These are phyloP conservation scores for Narthecium ossifragum DNA, from an alignment of 106 monocot species.

Conservation along the genomic window DNA sequence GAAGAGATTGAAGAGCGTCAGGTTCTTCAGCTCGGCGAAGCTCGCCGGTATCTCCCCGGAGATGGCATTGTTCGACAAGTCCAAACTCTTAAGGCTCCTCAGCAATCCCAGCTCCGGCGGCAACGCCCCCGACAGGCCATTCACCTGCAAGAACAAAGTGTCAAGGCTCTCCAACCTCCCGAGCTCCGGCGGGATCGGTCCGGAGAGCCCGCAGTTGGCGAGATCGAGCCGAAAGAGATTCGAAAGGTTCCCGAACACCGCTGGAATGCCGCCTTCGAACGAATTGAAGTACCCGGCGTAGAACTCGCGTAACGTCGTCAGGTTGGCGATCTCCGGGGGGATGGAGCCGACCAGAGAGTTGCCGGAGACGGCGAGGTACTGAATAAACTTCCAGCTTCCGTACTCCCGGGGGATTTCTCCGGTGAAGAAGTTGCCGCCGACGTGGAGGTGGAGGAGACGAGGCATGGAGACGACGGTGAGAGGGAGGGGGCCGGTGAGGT, in stretches of 20 bases:
- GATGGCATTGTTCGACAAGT: conserved; percentile 39
- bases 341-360: conserved; percentile 32
- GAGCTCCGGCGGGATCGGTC: conserved; percentile 33
- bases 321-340: conserved; percentile 21
- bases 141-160: conserved; percentile 37
- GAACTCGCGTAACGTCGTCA: conserved; percentile 12
- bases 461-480: conserved; percentile 24
- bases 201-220: conserved; percentile 34
- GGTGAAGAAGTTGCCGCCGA: conserved; percentile 42
- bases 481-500: conserved; percentile 47
- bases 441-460: conserved; percentile 56
- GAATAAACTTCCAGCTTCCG: conserved; percentile 3
- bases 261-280: conserved; percentile 26
- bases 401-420: conserved; percentile 20
- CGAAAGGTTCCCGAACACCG: conserved; percentile 19
- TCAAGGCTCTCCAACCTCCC: conserved; percentile 22
- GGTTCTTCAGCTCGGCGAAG: conserved; percentile 44
- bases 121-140: conserved; percentile 28
- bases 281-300: conserved; percentile 37
- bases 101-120: conserved; percentile 26
- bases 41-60: conserved; percentile 27
- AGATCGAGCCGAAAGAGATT: conserved; percentile 24
- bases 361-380: conserved; percentile 31
- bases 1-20: conserved; percentile 64
- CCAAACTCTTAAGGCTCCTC: conserved; percentile 23